Evolutionary conservation across 441 rosid genomes (phyloP).

Genomic region (Sinapis alba): DNA sequence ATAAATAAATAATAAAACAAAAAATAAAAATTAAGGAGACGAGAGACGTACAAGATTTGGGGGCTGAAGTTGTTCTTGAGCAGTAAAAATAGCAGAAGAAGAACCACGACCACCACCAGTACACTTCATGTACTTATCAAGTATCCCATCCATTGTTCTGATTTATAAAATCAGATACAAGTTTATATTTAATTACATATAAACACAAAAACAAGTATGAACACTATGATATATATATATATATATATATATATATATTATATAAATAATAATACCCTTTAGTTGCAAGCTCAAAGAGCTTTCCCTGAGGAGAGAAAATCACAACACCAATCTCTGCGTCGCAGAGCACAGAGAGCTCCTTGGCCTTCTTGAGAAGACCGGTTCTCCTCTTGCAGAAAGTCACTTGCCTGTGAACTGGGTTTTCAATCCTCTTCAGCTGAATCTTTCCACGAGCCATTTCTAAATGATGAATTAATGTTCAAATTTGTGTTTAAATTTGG

Average conservation of each 20-base stretch:
- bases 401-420: conserved; percentile 91
- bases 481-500: neutral
- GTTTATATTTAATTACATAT: neutral
- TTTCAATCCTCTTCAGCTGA: conserved; percentile 84
- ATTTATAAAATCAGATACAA: neutral
- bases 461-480: conserved; percentile 11
- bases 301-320: conserved; percentile 82
- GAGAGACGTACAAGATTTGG: conserved; percentile 50
- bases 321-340: conserved; percentile 91
- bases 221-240: neutral
- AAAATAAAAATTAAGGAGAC: neutral
- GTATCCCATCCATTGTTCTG: conserved; percentile 80
- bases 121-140: conserved; percentile 74
- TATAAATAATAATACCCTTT: conserved; percentile 54
- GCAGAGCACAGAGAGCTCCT: conserved; percentile 92
- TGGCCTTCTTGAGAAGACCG: conserved; percentile 96
- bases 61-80: conserved; percentile 43
- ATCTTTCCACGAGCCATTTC: conserved; percentile 91
- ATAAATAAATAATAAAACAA: neutral
- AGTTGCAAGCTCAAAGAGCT: conserved; percentile 84
- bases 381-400: conserved; percentile 97
- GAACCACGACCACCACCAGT: conserved; percentile 47
- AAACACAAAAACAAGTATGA: neutral
- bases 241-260: too few species aligned
- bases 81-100: conserved; percentile 42